phyloP scores from a whole-genome alignment of 306 rosid genomes.

The Malus asiatica region DNA sequence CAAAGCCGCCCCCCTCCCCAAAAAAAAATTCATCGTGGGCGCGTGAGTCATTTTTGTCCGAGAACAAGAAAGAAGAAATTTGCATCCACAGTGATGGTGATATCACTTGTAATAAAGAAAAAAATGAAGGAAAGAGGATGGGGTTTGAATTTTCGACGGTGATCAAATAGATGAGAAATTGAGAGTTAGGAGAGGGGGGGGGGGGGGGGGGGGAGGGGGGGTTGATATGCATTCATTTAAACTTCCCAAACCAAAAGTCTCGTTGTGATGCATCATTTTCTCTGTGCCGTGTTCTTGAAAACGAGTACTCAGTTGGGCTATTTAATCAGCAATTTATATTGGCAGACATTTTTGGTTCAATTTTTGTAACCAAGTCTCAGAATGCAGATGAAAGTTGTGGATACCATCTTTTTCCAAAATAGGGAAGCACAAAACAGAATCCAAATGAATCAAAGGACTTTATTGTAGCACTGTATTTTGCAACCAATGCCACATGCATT shows the following conservation, averaged over 20 bases:
- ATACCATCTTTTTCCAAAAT: not conserved
- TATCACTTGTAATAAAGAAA: no score
- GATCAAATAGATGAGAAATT: no score
- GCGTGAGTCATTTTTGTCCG: no score
- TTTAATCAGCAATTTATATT: not conserved
- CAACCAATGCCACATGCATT: not conserved
- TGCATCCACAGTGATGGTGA: no score
- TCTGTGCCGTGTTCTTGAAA: not conserved
- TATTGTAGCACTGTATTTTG: not conserved
- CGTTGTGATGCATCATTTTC: not conserved
- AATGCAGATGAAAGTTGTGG: not conserved
- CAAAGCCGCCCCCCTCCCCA: no score
- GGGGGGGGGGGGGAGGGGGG: fast-evolving
- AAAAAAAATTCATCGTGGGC: no score
- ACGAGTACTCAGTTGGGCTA: not conserved
- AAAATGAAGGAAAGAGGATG: no score
- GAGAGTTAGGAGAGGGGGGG: no score
- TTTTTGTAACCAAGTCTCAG: not conserved
- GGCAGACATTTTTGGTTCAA: not conserved
- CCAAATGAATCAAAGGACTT: not conserved
- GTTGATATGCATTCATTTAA: not conserved
- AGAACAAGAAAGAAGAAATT: no score
- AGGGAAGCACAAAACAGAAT: not conserved
- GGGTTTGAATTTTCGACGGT: no score
- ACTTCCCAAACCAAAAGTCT: not conserved